Evolutionary conservation across 805 yeast genomes (phyloP).

Genomic region (Lipomyces kockii): DNA sequence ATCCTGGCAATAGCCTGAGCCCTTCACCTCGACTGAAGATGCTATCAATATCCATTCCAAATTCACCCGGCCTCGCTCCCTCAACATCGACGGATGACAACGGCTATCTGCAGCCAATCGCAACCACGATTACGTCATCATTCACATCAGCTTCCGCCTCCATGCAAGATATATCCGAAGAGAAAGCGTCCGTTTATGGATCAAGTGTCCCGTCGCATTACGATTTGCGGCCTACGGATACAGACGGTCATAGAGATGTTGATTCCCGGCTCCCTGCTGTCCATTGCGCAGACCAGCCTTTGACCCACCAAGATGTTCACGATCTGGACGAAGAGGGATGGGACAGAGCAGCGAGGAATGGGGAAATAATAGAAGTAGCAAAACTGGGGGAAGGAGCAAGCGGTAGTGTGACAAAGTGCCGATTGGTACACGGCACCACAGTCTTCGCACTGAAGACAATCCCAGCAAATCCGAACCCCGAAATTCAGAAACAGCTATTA

Average conservation of each 20-base stretch:
- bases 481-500: conserved; percentile 84
- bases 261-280: not conserved
- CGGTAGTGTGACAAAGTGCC: conserved; percentile 85
- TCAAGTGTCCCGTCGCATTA: not conserved
- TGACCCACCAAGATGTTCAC: conserved; percentile 49
- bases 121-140: conserved; percentile 3
- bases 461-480: conserved; percentile 78
- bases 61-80: conserved; percentile 16
- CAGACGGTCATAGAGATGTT: not conserved
- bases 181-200: not conserved
- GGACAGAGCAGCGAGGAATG: conserved; percentile 59
- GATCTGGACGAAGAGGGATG: conserved; percentile 76
- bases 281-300: not conserved
- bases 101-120: conserved; percentile 5
- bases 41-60: conserved; percentile 31
- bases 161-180: not conserved
- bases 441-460: conserved; percentile 85
- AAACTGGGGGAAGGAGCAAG: conserved; percentile 93
- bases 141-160: not conserved
- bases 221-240: not conserved
- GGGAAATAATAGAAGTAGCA: conserved; percentile 68
- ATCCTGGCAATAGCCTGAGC: conserved; percentile 15
- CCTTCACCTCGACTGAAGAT: conserved; percentile 30
- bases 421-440: conserved; percentile 58
- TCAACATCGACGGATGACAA: conserved; percentile 3